Conservation (phyloP, 345 rosid genomes). For the Microcos paniculata region DNA sequence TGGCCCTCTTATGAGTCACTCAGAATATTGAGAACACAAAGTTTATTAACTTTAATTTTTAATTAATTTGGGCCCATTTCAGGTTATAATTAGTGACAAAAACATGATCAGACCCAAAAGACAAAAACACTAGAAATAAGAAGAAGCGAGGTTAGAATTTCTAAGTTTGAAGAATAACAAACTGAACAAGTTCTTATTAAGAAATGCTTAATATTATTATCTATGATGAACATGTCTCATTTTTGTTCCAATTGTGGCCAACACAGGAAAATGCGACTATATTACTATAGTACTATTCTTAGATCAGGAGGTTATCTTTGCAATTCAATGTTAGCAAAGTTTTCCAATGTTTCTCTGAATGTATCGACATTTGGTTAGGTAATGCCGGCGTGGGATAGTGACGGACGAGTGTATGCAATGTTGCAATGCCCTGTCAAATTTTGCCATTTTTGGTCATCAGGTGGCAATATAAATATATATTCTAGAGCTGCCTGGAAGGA, state of each 20-base stretch:
- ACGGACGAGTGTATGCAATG: conserved; percentile 13
- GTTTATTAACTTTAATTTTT: background rate
- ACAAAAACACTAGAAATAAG: background rate
- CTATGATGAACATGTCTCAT: too few species aligned
- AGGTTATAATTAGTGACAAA: background rate
- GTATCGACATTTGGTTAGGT: conserved; percentile 17
- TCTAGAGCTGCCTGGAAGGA: background rate
- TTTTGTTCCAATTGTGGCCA: too few species aligned
- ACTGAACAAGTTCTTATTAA: background rate
- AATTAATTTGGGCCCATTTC: background rate
- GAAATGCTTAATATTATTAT: too few species aligned
- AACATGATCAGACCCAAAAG: background rate
- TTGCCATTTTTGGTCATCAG: conserved; percentile 19
- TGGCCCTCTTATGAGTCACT: background rate
- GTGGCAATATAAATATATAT: background rate
- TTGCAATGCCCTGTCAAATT: background rate
- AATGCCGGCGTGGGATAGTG: conserved; percentile 27
- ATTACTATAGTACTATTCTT: too few species aligned
- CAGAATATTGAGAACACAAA: conserved; percentile 12
- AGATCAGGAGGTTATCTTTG: too few species aligned
- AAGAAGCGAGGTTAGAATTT: background rate
- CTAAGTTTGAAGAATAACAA: background rate
- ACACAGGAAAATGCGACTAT: too few species aligned
- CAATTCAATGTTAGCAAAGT: background rate
- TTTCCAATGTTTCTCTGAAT: background rate